Base-by-base conservation (phyloP, 768 basidiomycete species). In the Podaxis mareebaensis region DNA sequence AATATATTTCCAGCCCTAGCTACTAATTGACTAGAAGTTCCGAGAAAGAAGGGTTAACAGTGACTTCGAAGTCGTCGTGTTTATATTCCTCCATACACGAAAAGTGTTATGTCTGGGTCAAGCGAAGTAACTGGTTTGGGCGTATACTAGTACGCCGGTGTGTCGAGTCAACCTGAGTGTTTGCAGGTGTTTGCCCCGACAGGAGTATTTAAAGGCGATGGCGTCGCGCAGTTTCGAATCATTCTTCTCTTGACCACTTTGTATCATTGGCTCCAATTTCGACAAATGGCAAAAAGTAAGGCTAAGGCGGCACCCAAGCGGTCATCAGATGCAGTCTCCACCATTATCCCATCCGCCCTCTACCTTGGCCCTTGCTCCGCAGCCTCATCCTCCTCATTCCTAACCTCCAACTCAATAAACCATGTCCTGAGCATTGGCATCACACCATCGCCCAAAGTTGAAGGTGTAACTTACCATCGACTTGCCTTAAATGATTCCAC, bases 321-420 rank as follows among this genome's bases (percentile, higher is more conserved):
- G 7, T 52, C 57, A 17, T 52, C 60, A 57, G 67, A 67, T 30
- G 39, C 70, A 48, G 66, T 64, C 10, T 69, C 68, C 42, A 66
- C 70, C 2, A 65, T 74, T 2, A 39, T 77, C 11, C 61, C 71
- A 13, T 70, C 72, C 12, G 72, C 64, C 22, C 66, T 81, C 30
- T 80, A 78, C 65, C 76, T 82, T 7, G 80, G 80, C 0, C 80
- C 80, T 17, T 69, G 76, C 60, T 76, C 79, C 8, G 67, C 79
- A 7, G 78, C 78, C 3, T 75, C 79, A 1, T 75, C 75, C 3
- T 53, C 66, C 2, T 24, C 67, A 13, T 79, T 81, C 64, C 69
- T 81, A 36, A 64, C 65, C 17, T 30, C 73, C n/a, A 67, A 76
- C 24, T 58, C 60, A 3, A 78, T 82, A 53, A 77, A 74, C 3